These are phyloP conservation scores for Bacidia rubella DNA, from an alignment of 495 filamentous ascomycete species.

Conservation along the genomic window DNA sequence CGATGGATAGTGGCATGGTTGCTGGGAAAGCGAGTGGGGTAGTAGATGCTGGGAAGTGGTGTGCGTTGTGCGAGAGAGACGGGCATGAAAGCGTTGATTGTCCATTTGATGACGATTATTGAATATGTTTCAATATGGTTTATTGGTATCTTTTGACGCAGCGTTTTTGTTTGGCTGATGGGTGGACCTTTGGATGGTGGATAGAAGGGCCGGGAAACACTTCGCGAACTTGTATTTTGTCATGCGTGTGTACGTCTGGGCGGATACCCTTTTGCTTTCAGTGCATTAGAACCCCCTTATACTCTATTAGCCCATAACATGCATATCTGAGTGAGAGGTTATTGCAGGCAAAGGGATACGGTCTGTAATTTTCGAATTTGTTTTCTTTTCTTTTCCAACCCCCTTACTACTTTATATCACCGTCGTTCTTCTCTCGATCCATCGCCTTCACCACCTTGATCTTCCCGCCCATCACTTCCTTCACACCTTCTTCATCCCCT, in stretches of 20 bases:
- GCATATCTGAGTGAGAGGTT: too few species aligned
- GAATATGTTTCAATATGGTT: background rate
- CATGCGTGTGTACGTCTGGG: too few species aligned
- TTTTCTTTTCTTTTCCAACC: background rate
- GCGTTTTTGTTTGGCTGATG: background rate
- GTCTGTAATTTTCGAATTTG: background rate
- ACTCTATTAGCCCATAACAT: too few species aligned
- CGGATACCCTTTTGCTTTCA: constrained; percentile 1
- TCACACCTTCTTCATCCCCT: constrained; percentile 27
- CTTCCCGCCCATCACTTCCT: constrained; percentile 39
- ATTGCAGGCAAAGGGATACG: background rate
- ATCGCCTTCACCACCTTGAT: constrained; percentile 35
- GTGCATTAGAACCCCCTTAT: too few species aligned
- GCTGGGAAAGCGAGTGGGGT: constrained; percentile 70
- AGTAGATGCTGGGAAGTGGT: constrained; percentile 84
- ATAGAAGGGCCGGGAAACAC: too few species aligned
- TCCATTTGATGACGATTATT: constrained; percentile 67
- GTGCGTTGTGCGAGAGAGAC: constrained; percentile 89
- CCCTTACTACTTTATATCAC: constrained; percentile 32
- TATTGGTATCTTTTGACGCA: background rate
- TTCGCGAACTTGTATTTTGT: too few species aligned
- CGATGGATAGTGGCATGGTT: constrained; percentile 54
- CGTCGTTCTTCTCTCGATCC: background rate
- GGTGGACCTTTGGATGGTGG: too few species aligned
- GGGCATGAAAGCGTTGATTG: constrained; percentile 94